These are phyloP conservation scores for Immersiella caudata DNA, from an alignment of 495 filamentous ascomycete species.

Conservation along the genomic window DNA sequence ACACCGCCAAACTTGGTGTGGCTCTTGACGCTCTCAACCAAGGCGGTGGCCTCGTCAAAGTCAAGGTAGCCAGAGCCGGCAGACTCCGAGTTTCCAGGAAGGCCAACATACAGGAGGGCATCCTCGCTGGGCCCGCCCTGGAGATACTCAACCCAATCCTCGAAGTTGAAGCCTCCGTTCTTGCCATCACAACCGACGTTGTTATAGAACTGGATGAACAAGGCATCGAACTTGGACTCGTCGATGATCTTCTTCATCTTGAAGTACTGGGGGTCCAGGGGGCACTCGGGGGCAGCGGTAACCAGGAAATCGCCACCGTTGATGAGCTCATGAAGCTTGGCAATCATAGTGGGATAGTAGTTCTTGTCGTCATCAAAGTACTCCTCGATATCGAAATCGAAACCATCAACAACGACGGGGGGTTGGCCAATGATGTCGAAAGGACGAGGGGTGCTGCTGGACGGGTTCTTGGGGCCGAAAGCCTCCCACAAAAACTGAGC, in stretches of 20 bases:
- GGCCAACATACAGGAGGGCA: constrained; percentile 65
- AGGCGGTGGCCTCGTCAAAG: constrained; percentile 19
- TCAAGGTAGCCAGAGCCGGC: constrained; percentile 37
- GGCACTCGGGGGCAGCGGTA: constrained; percentile 70
- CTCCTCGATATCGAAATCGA: constrained; percentile 68
- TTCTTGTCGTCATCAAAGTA: constrained; percentile 36
- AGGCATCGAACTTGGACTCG: constrained; percentile 57
- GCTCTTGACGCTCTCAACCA: constrained; percentile 40
- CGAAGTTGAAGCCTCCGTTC: constrained; percentile 60
- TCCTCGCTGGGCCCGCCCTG: constrained; percentile 55
- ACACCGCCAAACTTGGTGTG: constrained; percentile 44
- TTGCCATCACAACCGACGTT: constrained; percentile 60
- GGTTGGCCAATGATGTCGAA: constrained; percentile 50
- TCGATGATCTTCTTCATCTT: constrained; percentile 58
- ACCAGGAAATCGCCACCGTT: constrained; percentile 48
- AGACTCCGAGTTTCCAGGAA: constrained; percentile 56
- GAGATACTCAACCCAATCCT: constrained; percentile 63
- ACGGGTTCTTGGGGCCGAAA: constrained; percentile 58
- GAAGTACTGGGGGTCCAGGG: constrained; percentile 55
- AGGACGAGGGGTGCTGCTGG: constrained; percentile 55
- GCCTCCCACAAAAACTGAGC: constrained; percentile 67
- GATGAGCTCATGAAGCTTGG: constrained; percentile 54
- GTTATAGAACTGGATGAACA: constrained; percentile 79
- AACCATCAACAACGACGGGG: constrained; percentile 61
- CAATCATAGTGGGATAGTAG: constrained; percentile 49